Percentiles rank a stretch among this genome's conserved stretches.
Conservation (phyloP, 371 early-diverging fungal species). For the Mortierella sp. region DNA sequence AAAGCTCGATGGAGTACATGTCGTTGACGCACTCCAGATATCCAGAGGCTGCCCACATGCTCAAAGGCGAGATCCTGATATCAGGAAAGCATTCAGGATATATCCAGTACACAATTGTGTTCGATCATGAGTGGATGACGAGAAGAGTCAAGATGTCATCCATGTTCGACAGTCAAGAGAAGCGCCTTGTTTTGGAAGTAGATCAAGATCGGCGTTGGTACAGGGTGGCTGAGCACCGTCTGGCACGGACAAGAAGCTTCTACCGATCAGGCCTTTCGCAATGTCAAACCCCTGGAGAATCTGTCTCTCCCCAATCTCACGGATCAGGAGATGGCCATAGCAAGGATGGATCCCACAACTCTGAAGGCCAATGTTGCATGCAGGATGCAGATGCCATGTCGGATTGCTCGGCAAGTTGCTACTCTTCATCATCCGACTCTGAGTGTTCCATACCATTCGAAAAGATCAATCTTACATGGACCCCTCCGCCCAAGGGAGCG, state of each 20-base stretch:
- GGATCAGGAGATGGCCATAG: neutral
- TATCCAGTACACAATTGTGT: conserved; percentile 41
- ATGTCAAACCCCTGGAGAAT: neutral
- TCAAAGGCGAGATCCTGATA: conserved; percentile 40
- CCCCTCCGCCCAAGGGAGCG: conserved; percentile 41
- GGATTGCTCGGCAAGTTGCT: conserved; percentile 37
- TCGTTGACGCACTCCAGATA: conserved; percentile 38
- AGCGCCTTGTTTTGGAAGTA: conserved; percentile 37
- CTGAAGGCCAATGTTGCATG: conserved; percentile 27
- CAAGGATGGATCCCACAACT: conserved; percentile 3
- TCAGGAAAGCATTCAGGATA: conserved; percentile 38
- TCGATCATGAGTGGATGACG: conserved; percentile 46
- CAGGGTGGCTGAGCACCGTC: conserved; percentile 38
- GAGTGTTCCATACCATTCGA: conserved; percentile 45
- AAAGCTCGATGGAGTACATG: conserved; percentile 51
- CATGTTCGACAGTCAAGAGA: conserved; percentile 28
- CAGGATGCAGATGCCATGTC: conserved; percentile 46
- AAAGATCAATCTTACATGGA: conserved; percentile 45
- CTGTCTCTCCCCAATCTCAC: neutral
- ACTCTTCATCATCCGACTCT: conserved; percentile 43
- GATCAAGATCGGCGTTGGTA: conserved; percentile 49
- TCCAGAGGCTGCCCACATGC: conserved; percentile 36
- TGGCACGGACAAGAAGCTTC: conserved; percentile 34
- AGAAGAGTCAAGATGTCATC: conserved; percentile 41
- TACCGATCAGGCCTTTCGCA: conserved; percentile 31